phyloP scores from a whole-genome alignment of 768 basidiomycete species.

The Boletus patriciae region DNA sequence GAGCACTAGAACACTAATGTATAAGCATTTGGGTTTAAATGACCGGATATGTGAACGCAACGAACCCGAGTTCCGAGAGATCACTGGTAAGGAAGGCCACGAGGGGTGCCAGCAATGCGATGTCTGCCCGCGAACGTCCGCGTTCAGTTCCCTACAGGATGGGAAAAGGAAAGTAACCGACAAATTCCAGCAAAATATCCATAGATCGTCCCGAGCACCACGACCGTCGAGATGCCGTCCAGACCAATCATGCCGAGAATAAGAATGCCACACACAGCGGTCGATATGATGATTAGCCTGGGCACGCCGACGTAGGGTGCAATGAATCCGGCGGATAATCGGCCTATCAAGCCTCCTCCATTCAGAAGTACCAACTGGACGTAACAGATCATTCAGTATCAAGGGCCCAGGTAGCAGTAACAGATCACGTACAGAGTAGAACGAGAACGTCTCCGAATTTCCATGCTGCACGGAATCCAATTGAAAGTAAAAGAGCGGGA shows the following conservation, averaged over 20 bases:
- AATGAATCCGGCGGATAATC: slow-evolving; percentile 46
- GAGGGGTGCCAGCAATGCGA: slow-evolving; percentile 42
- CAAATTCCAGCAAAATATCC: slow-evolving; percentile 50
- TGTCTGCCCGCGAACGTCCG: slow-evolving; percentile 24
- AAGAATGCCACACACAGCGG: slow-evolving; percentile 33
- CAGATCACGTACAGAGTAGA: slow-evolving; percentile 47
- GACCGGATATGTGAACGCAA: not conserved
- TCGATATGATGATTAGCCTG: slow-evolving; percentile 40
- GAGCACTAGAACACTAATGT: slow-evolving; percentile 14
- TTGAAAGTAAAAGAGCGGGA: slow-evolving; percentile 58
- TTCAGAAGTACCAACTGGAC: slow-evolving; percentile 52
- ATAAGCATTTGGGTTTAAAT: not conserved
- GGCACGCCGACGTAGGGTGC: slow-evolving; percentile 45
- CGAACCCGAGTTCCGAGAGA: slow-evolving; percentile 52
- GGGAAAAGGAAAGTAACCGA: slow-evolving; percentile 18
- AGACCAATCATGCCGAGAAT: slow-evolving; percentile 48
- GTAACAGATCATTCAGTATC: not conserved
- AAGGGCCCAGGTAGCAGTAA: not conserved
- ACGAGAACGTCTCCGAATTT: slow-evolving; percentile 47
- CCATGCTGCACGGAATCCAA: slow-evolving; percentile 50
- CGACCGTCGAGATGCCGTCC: slow-evolving; percentile 33
- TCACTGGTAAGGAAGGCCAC: slow-evolving; percentile 44
- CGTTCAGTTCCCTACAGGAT: not conserved
- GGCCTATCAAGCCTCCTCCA: slow-evolving; percentile 50
- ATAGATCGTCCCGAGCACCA: slow-evolving; percentile 42